Base-by-base conservation (phyloP, 805 yeast genomes). In the Hanseniaspora osmophila region DNA sequence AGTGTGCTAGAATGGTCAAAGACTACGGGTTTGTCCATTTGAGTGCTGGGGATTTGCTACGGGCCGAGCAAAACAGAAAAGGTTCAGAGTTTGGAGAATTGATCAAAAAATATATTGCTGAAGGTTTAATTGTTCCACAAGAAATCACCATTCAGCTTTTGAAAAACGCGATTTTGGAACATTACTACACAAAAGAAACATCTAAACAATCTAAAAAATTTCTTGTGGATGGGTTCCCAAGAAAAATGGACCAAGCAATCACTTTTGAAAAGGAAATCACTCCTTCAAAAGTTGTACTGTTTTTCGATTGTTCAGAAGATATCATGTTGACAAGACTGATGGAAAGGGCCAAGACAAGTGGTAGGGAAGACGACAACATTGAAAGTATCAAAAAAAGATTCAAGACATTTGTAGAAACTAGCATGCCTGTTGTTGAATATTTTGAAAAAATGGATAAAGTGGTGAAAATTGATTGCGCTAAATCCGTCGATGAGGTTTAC, bases 171-270 rank as follows among this genome's bases (percentile, higher is more conserved):
- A 87, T 90, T 65, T 56, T 66, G 37, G 80, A 73, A 32, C 65
- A 73, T 43, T 60, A 62, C 51, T 49, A 54, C 2, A 59, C 68
- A n/a, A 80, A 83, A 13, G 69, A 70, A 10, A 64, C 65, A 19
- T 71, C 70, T 44, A 30, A 45, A 16, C 27, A 19, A 17, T 22
- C 30, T 16, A 55, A 52, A 12, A 77, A 77, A 53, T 90, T 88
- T 62, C 68, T 90, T 55, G 78, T 90, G 44, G 98, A 90, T 62
- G 98, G 98, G 0, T 90, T 92, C 74, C 98, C 98, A 42, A 76
- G 97, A 61, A 86, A 88, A 62, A 90, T 92, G 96, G 97, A 92
- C 65, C 98, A 90, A 68, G 97, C 97, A 0, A 48, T 82, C 37
- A 83, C 90, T n/a, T 90, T 90, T 61, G 97, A 90, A 66, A 77